These are phyloP conservation scores for Rhytidiadelphus loreus DNA, from an alignment of 225 moss, liverwort and hornwort genomes.

Conservation along the genomic window DNA sequence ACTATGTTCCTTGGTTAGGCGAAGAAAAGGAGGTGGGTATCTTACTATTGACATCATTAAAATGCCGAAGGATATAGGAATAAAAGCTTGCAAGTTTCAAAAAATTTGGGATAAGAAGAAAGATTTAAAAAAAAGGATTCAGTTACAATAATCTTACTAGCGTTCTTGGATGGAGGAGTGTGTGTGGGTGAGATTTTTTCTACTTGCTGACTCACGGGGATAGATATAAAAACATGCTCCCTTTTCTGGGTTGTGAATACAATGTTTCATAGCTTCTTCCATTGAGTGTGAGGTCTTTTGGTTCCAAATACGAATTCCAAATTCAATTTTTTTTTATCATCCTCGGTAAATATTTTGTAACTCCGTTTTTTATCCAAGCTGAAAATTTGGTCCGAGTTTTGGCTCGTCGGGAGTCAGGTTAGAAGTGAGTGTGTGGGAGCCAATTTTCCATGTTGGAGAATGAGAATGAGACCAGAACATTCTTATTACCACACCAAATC, in stretches of 20 bases:
- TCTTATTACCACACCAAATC: not conserved
- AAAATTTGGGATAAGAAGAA: rapidly evolving
- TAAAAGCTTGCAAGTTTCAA: too few relatives aligned
- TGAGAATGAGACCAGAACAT: not conserved
- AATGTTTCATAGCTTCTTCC: not conserved
- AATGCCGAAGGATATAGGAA: rapidly evolving
- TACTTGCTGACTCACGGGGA: too few relatives aligned
- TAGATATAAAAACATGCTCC: too few relatives aligned
- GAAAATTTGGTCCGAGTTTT: not conserved
- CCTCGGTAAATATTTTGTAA: not conserved
- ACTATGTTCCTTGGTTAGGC: not conserved
- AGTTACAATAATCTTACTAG: not conserved
- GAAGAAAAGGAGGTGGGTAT: too few relatives aligned
- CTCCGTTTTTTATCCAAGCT: too few relatives aligned
- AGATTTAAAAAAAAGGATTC: rapidly evolving
- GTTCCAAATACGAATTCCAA: not conserved
- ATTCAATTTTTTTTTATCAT: not conserved
- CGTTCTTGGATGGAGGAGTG: rapidly evolving
- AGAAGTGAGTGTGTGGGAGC: not conserved
- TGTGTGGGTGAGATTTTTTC: not conserved
- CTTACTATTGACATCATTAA: not conserved
- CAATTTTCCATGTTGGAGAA: not conserved
- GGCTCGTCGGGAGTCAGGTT: not conserved
- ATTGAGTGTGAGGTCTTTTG: not conserved
- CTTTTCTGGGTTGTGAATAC: not conserved